Conservation (phyloP, 2,329 filamentous ascomycete genomes). For the Westerdykella aurantiaca region DNA sequence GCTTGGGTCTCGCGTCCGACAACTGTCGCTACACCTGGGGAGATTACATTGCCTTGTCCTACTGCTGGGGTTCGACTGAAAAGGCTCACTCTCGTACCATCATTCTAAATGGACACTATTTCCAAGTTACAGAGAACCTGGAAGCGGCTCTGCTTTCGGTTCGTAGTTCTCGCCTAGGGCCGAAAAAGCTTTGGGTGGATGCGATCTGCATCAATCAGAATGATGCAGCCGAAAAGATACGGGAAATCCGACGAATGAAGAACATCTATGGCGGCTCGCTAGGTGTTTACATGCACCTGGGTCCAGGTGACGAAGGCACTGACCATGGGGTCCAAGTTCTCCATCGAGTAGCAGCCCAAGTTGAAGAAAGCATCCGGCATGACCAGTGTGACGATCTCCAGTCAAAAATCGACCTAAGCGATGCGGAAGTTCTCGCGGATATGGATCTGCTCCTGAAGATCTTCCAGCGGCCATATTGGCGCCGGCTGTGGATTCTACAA, state of each 20-base stretch:
- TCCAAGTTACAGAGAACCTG: constrained; percentile 3
- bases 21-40: constrained; percentile 1
- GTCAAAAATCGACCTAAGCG: not conserved
- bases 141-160: constrained; percentile 1
- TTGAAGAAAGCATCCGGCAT: not conserved
- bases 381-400: not conserved
- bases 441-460: not conserved
- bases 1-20: no score
- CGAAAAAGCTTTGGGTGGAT: constrained; percentile 1
- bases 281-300: not conserved
- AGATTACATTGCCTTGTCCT: constrained; percentile 3
- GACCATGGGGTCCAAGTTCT: not conserved
- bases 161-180: not conserved
- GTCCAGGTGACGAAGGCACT: not conserved
- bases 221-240: constrained; percentile 1
- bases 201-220: constrained; percentile 4
- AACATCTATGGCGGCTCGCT: not conserved
- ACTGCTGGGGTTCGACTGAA: constrained; percentile 2
- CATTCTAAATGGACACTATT: not conserved
- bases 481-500: constrained; percentile 4
- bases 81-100: not conserved
- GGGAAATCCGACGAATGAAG: not conserved
- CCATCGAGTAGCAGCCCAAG: not conserved
- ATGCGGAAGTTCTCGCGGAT: not conserved
- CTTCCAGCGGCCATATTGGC: constrained; percentile 1